These are phyloP conservation scores for Pichia paraexigua DNA, from an alignment of 805 yeast genomes.

Conservation along the genomic window DNA sequence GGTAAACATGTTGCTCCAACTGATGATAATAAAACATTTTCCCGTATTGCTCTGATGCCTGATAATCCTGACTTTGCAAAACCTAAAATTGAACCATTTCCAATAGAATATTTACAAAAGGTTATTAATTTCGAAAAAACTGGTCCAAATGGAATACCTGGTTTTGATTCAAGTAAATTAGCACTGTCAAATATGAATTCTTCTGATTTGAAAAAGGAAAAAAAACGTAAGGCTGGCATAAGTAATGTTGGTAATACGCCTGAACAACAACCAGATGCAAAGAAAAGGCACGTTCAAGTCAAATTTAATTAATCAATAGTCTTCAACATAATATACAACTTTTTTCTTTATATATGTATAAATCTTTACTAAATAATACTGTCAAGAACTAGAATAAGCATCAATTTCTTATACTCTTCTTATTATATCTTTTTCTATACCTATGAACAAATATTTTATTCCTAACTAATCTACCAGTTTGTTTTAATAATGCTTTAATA, in stretches of 20 bases:
- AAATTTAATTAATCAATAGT: constrained; percentile 18
- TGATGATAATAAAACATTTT: constrained; percentile 26
- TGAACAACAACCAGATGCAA: constrained; percentile 18
- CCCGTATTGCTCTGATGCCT: constrained; percentile 31
- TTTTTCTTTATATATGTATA: background rate
- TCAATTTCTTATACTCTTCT: background rate
- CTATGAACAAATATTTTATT: constrained; percentile 45
- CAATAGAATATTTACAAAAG: constrained; percentile 37
- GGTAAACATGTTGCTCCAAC: constrained; percentile 68
- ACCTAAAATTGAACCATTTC: constrained; percentile 40
- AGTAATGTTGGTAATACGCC: constrained; percentile 16
- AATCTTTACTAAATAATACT: background rate
- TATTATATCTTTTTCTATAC: constrained; percentile 10
- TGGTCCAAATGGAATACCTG: constrained; percentile 64
- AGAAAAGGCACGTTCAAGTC: constrained; percentile 29
- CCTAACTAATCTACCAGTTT: constrained; percentile 72
- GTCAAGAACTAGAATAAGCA: too few relatives aligned
- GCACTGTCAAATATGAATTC: constrained; percentile 43
- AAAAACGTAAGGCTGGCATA: constrained; percentile 20
- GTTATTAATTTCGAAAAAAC: constrained; percentile 58
- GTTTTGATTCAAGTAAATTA: constrained; percentile 60
- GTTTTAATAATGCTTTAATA: constrained; percentile 49
- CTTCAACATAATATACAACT: background rate
- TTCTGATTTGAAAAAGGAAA: constrained; percentile 15
- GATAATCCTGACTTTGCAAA: constrained; percentile 32